These are phyloP conservation scores for Coemansia asiatica DNA, from an alignment of 192 early-diverging fungal species.

Conservation along the genomic window DNA sequence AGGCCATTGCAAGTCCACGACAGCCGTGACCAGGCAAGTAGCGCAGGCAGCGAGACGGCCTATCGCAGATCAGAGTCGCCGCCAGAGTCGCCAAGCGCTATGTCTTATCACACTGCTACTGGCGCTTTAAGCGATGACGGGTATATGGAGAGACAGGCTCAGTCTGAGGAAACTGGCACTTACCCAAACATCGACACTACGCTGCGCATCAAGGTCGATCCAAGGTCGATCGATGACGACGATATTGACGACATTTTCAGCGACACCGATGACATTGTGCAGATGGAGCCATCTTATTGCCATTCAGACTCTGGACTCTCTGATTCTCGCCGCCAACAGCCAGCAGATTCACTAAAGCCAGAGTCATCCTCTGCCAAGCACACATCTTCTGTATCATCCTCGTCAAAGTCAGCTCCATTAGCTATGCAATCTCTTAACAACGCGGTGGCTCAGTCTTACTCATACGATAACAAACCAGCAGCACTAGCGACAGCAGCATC, in stretches of 20 bases:
- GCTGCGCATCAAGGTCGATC: conserved; percentile 45
- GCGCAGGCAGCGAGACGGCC: conserved; percentile 20
- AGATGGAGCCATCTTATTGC: conserved; percentile 48
- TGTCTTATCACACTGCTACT: conserved; percentile 42
- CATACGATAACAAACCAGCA: not conserved
- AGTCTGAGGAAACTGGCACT: conserved; percentile 1
- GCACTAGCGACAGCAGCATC: not conserved
- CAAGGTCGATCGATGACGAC: conserved; percentile 22
- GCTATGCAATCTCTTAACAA: conserved; percentile 44
- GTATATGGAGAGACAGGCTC: not conserved
- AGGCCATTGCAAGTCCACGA: conserved; percentile 7
- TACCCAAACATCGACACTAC: conserved; percentile 18
- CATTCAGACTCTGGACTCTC: conserved; percentile 42
- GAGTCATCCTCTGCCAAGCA: conserved; percentile 1
- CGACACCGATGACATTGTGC: conserved; percentile 42
- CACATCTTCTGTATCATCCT: conserved; percentile 12
- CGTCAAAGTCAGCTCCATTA: conserved; percentile 29
- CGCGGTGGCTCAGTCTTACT: conserved; percentile 20
- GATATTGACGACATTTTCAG: conserved; percentile 53
- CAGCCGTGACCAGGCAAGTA: conserved; percentile 12
- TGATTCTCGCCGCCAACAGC: not conserved
- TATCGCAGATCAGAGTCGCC: conserved; percentile 15
- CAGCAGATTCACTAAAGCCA: not conserved
- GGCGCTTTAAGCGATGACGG: conserved; percentile 26
- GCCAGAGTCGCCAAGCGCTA: conserved; percentile 20